Base-by-base conservation (phyloP, 345 rosid species). In the Jatropha curcas region DNA sequence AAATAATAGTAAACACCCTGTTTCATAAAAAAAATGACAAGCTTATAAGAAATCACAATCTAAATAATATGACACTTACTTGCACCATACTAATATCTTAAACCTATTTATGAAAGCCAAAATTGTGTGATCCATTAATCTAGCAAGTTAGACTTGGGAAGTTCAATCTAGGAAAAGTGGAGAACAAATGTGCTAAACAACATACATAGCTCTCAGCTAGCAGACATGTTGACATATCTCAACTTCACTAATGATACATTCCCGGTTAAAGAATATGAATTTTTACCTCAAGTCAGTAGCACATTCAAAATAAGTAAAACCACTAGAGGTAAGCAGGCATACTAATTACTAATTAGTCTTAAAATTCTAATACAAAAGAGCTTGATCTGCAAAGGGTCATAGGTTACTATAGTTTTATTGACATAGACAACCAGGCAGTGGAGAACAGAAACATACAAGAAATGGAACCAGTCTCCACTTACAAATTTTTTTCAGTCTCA, bases 1-100 rank as follows among this genome's bases (percentile, higher is more conserved):
- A 96, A 93, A 90, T 91, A 96, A 80, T 93, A 96, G 80, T 93
- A 96, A 84, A 96, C 99, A 83, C 98, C 99, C 99, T 93, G 91
- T 81, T 79, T 66, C 86, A 92, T 73, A 78, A 79, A 85, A 87
- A 37, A 27, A 73, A 12, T 27, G 35, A 30, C 37, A 56, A 76
- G 60, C 60, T 76, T 22, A 77, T 83, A 82, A 83, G 80, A 77
- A 71, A 74, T 28, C 71, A 72, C n/a, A 69, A 73, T 57, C 77
- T 22, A 67, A 73, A 31, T 64, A 31, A 22, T 43, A 19, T 34
- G 30, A 25, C 0, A 33, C 10, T 57, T 16, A 60, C n/a, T 72
- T 28, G 58, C 37, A 61, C 57, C 11, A 50, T 17, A 63, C 41
- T 22, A 31, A 53, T 20, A 34, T 37, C 11, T 11, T 13, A 67